Conservation (phyloP, 1,284 basidiomycete species). For the Melampsora americana region DNA sequence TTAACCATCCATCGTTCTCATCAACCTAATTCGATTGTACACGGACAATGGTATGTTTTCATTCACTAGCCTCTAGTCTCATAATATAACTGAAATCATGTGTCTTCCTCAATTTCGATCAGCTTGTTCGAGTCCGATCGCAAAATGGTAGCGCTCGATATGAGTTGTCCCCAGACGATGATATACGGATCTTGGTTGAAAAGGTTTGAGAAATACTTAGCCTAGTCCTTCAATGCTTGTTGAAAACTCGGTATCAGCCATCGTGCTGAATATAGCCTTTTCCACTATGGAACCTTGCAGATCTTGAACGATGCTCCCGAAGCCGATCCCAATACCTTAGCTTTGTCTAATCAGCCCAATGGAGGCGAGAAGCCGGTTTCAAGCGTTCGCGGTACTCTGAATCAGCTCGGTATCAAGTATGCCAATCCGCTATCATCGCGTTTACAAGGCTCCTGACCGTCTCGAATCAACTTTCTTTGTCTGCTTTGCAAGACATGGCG, state of each 20-base stretch:
- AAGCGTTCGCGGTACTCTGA: slow-evolving; percentile 65
- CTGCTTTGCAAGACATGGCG: slow-evolving; percentile 71
- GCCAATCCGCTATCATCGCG: slow-evolving; percentile 50
- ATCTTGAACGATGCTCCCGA: slow-evolving; percentile 57
- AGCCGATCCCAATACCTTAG: slow-evolving; percentile 69
- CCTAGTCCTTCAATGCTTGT: not conserved
- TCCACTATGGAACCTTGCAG: not conserved
- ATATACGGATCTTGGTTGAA: slow-evolving; percentile 51
- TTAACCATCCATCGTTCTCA: too few species aligned
- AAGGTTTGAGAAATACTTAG: slow-evolving; percentile 45
- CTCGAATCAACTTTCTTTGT: not conserved
- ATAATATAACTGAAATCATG: too few species aligned
- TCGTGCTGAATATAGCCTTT: not conserved
- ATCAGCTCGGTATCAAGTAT: slow-evolving; percentile 78
- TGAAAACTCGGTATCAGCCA: not conserved
- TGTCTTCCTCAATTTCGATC: not conserved
- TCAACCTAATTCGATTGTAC: too few species aligned
- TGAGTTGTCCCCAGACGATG: slow-evolving; percentile 68
- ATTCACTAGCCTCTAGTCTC: too few species aligned
- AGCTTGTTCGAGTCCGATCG: slow-evolving; percentile 89
- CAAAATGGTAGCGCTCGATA: slow-evolving; percentile 92
- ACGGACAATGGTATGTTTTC: too few species aligned
- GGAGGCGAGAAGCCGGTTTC: slow-evolving; percentile 73
- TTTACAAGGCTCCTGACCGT: slow-evolving; percentile 19
- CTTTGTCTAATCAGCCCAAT: slow-evolving; percentile 84